Base-by-base conservation (phyloP, 495 filamentous ascomycete genomes). In the Aspergillus baeticus region DNA sequence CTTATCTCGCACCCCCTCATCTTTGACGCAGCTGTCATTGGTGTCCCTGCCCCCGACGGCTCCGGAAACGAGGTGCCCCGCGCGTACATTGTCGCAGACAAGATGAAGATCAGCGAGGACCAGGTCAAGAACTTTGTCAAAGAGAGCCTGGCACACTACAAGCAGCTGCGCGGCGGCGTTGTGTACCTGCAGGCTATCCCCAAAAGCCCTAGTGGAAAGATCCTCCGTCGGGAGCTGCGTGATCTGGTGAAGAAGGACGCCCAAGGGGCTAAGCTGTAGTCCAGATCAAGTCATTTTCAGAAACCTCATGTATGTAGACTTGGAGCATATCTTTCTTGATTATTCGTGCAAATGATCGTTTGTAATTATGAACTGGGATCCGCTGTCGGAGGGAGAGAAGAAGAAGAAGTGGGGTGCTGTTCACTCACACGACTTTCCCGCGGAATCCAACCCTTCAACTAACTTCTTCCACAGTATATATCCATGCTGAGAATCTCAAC, bases 1-100 rank as follows among this genome's bases (percentile, higher is more conserved):
- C 72, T 93, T 1, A 56, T 84, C 3, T 71, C 75, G 3, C 87
- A 92, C 67, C 69, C 73, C 6, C 74, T 82, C 15, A 75, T 94
- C 22, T 75, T 80, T 4, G 90, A 94, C 61, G 86, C 80, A 0
- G 89, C 87, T 15, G 88, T 94, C 3, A 82, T 90, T 42, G 87
- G 88, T 0, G 75, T 91, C 13, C 78, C 82, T 39, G 73, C 84
- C 64, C 68, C 77, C 7, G 70, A 78, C n/a, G 73, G 75, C 6
- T 73, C 81, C 38, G 86, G 84, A 10, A 87, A 84, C 4, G 90
- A 94, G 55, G 80, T 90, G 1, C 90, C 90, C 0, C 75, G 87
- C 29, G 89, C 89, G 4, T 92, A 90, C 64, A 65, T 91, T 5
- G 87, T 89, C 6, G 76, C 80, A 5, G 71, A 71, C 20, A 65